Evolutionary conservation across 1,284 basidiomycete genomes (phyloP).

Genomic region (Pascua guehoae): DNA sequence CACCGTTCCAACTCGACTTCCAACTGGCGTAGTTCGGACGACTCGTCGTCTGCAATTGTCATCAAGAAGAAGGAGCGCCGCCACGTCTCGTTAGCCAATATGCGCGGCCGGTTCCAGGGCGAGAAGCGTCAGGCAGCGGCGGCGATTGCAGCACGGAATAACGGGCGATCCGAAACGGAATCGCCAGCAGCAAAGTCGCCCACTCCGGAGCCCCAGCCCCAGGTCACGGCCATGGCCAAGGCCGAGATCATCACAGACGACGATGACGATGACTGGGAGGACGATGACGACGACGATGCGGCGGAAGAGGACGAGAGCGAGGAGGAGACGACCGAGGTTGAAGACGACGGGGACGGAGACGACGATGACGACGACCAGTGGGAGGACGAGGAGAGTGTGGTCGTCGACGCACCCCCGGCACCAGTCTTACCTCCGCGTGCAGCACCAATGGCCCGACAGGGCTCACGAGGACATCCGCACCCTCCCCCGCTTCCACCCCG

Average conservation of each 20-base stretch:
- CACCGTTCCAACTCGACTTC: background rate
- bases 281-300: slow-evolving; percentile 9
- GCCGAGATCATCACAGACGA: slow-evolving; percentile 11
- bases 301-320: slow-evolving; percentile 13
- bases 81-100: slow-evolving; percentile 41
- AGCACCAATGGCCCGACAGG: background rate
- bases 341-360: slow-evolving; percentile 73
- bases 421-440: background rate
- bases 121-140: slow-evolving; percentile 42
- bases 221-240: background rate
- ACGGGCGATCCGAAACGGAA: slow-evolving; percentile 18
- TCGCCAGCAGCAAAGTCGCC: no score
- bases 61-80: slow-evolving; percentile 22
- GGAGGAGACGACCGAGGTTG: slow-evolving; percentile 72
- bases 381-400: slow-evolving; percentile 92
- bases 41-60: slow-evolving; percentile 24
- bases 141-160: slow-evolving; percentile 23
- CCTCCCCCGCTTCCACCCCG: slow-evolving; percentile 20
- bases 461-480: slow-evolving; percentile 1
- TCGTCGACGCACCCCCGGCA: background rate
- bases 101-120: slow-evolving; percentile 37
- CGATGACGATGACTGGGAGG: slow-evolving; percentile 9
- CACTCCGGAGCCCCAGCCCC: no score
- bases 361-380: slow-evolving; percentile 62
- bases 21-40: slow-evolving; percentile 22